Evolutionary conservation across 108 stramenopile genomes (phyloP).

Genomic region (Pseudonitzschia multiseries): DNA sequence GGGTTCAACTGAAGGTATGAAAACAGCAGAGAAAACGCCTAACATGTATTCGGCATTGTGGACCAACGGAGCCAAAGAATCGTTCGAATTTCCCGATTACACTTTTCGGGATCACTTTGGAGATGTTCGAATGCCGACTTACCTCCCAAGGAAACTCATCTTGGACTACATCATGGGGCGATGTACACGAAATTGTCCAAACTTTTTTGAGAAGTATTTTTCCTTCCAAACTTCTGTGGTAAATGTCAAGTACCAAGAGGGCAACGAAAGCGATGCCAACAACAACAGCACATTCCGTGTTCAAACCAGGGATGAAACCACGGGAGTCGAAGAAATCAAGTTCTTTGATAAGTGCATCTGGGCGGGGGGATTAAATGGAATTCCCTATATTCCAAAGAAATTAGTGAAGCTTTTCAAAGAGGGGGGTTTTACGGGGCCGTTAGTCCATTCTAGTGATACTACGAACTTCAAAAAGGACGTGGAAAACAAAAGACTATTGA

Average conservation of each 20-base stretch:
- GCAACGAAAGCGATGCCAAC: slow-evolving; percentile 10
- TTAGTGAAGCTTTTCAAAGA: slow-evolving; percentile 2
- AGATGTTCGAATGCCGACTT: slow-evolving; percentile 33
- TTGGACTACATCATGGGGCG: slow-evolving; percentile 51
- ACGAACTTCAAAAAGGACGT: slow-evolving; percentile 23
- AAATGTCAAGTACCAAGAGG: slow-evolving; percentile 28
- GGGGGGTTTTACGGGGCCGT: background rate
- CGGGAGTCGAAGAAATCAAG: slow-evolving; percentile 6
- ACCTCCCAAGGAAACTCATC: slow-evolving; percentile 43
- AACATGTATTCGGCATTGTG: slow-evolving; percentile 53
- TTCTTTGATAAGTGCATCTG: slow-evolving; percentile 69
- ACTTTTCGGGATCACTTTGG: slow-evolving; percentile 63
- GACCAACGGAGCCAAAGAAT: slow-evolving; percentile 53
- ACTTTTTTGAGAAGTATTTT: slow-evolving; percentile 51
- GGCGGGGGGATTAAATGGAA: slow-evolving; percentile 57
- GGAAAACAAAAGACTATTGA: slow-evolving; percentile 41
- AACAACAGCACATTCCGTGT: slow-evolving; percentile 30
- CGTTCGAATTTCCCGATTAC: slow-evolving; percentile 61
- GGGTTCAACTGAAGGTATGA: slow-evolving; percentile 9
- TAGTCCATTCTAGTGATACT: slow-evolving; percentile 49
- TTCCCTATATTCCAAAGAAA: slow-evolving; percentile 35
- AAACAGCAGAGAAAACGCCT: background rate
- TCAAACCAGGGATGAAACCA: slow-evolving; percentile 10
- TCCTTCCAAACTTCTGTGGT: slow-evolving; percentile 46
- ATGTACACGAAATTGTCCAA: slow-evolving; percentile 39